These are phyloP conservation scores for Citeromyces matritensis DNA, from an alignment of 805 yeast species.

Conservation along the genomic window DNA sequence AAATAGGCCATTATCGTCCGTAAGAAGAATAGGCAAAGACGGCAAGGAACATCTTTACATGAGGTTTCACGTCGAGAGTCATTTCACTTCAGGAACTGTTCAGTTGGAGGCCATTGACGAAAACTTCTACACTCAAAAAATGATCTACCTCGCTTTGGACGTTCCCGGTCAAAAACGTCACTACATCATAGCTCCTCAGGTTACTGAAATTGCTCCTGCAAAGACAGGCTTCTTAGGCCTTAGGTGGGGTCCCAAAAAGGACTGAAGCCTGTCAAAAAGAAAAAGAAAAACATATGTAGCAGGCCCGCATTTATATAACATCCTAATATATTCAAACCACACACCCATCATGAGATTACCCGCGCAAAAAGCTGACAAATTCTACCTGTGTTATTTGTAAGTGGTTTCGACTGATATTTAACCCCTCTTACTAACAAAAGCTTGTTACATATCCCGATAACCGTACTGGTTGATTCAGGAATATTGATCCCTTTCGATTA, in stretches of 20 bases:
- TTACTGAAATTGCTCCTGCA: constrained; percentile 21
- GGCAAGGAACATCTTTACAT: constrained; percentile 72
- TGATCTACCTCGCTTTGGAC: constrained; percentile 61
- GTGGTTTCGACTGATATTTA: neutral
- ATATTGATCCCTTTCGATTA: constrained; percentile 45
- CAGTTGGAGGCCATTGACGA: constrained; percentile 70
- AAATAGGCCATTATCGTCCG: constrained; percentile 69
- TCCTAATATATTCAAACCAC: neutral
- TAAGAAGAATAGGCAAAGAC: constrained; percentile 49
- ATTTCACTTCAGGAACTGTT: constrained; percentile 48
- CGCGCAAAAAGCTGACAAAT: constrained; percentile 2
- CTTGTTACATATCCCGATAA: constrained; percentile 59
- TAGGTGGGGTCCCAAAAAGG: constrained; percentile 73
- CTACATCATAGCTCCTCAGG: constrained; percentile 52
- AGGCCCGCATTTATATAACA: neutral
- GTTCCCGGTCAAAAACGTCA: constrained; percentile 56
- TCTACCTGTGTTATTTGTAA: constrained; percentile 5
- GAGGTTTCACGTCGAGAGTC: constrained; percentile 79
- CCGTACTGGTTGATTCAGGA: constrained; percentile 61
- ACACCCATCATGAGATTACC: neutral
- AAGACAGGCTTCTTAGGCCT: constrained; percentile 61
- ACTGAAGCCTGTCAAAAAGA: constrained; percentile 7
- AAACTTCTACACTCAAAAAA: constrained; percentile 49
- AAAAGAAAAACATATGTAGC: constrained; percentile 1
- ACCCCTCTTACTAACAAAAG: constrained; percentile 1